phyloP scores from a whole-genome alignment of 257 asterid species.

The Przewalskia tangutica region DNA sequence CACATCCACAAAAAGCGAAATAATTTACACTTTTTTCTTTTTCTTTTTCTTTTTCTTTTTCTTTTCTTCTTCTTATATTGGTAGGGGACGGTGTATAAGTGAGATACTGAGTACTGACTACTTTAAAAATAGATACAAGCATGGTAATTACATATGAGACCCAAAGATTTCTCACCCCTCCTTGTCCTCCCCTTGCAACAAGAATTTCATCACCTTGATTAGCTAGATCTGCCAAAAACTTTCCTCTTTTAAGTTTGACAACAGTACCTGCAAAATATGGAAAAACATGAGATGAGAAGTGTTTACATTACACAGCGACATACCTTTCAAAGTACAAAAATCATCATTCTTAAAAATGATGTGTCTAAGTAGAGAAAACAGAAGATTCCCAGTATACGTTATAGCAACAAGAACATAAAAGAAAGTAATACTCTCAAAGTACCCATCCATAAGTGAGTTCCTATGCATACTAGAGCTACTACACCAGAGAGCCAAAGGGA shows the following conservation, averaged over 20 bases:
- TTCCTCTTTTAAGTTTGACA: conserved; percentile 79
- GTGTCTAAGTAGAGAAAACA: not conserved
- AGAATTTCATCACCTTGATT: conserved; percentile 77
- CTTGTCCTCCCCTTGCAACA: conserved; percentile 97
- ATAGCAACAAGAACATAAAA: not conserved
- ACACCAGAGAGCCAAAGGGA: not conserved
- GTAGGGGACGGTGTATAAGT: not conserved
- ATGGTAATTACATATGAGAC: conserved; percentile 9
- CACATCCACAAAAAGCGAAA: not conserved
- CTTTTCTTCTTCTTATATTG: not conserved
- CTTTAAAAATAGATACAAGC: not conserved
- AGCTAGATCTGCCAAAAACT: conserved; percentile 83
- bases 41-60: not conserved
- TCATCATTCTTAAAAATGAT: not conserved
- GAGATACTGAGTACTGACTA: not conserved
- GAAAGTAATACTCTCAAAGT: not conserved
- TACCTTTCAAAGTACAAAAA: not conserved
- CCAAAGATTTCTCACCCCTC: conserved; percentile 65
- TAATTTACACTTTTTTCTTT: not conserved
- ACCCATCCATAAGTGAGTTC: not conserved
- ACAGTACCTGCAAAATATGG: conserved; percentile 60
- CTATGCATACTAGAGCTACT: not conserved
- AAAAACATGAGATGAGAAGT: not conserved
- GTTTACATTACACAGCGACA: not conserved
- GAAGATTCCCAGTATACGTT: not conserved